phyloP scores from a whole-genome alignment of 768 basidiomycete species.

The Paxillus ammoniavirescens region DNA sequence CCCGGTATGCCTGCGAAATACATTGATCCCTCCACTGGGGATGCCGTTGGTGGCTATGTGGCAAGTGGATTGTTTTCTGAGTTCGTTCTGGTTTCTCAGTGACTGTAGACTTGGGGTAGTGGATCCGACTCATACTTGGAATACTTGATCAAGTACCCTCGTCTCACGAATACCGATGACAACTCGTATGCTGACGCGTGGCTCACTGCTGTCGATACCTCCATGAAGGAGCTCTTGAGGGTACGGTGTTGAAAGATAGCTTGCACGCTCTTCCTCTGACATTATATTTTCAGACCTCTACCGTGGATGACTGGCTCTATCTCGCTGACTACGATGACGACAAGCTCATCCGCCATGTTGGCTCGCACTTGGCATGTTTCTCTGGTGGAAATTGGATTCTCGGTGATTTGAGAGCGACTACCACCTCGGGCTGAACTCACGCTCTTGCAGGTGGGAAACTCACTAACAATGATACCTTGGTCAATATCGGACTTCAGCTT shows the following conservation, averaged over 20 bases:
- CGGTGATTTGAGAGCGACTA: slow-evolving; percentile 33
- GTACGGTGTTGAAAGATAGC: slow-evolving; percentile 30
- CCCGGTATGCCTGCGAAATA: slow-evolving; percentile 56
- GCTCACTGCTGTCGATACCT: slow-evolving; percentile 69
- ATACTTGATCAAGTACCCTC: slow-evolving; percentile 70
- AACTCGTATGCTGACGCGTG: slow-evolving; percentile 64
- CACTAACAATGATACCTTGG: slow-evolving; percentile 68
- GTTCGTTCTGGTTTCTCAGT: not conserved
- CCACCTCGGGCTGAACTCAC: not conserved
- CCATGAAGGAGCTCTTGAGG: slow-evolving; percentile 55
- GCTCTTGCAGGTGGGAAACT: slow-evolving; percentile 54
- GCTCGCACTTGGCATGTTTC: slow-evolving; percentile 77
- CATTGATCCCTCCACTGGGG: slow-evolving; percentile 53
- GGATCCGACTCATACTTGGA: slow-evolving; percentile 78
- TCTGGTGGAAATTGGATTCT: slow-evolving; percentile 75
- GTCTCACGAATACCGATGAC: slow-evolving; percentile 65
- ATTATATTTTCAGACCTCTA: slow-evolving; percentile 47
- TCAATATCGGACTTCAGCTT: slow-evolving; percentile 57
- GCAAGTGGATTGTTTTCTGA: slow-evolving; percentile 29
- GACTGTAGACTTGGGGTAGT: slow-evolving; percentile 57
- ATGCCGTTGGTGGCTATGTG: slow-evolving; percentile 54
- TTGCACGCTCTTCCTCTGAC: not conserved
- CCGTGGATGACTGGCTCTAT: slow-evolving; percentile 59
- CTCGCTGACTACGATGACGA: slow-evolving; percentile 60
- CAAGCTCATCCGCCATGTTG: slow-evolving; percentile 50